Percentiles rank a stretch among this genome's conserved stretches.
Evolutionary conservation across 345 rosid species (phyloP).

Genomic region (Luvunga scandens): DNA sequence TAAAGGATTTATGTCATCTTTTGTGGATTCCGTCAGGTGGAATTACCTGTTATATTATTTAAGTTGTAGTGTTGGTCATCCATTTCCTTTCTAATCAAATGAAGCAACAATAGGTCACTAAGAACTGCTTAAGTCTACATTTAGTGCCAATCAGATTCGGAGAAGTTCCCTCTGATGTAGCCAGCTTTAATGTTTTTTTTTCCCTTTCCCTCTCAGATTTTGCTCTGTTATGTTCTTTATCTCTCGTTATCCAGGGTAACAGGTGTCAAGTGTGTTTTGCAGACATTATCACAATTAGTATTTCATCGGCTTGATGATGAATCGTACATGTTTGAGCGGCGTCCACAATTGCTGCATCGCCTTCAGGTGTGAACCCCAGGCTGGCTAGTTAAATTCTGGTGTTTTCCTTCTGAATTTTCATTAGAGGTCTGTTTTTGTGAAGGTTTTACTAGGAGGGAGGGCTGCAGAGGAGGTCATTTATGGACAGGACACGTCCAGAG

Average conservation of each 20-base stretch:
- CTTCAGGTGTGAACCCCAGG: conserved; percentile 63
- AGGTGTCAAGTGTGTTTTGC: conserved; percentile 19
- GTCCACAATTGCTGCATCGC: conserved; percentile 85
- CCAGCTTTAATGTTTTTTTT: background rate
- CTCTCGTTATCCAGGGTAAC: background rate
- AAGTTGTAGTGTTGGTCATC: background rate
- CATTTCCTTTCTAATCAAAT: background rate
- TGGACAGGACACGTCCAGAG: conserved; percentile 84
- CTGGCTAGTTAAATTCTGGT: conserved; percentile 8
- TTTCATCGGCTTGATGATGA: conserved; percentile 89
- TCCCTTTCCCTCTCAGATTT: background rate
- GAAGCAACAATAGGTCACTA: background rate
- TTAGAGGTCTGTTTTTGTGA: conserved; percentile 1
- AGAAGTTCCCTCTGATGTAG: background rate
- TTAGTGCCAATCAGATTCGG: background rate
- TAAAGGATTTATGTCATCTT: too few species aligned
- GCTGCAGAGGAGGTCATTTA: conserved; percentile 94
- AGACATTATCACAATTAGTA: conserved; percentile 80
- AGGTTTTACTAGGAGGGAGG: conserved; percentile 89
- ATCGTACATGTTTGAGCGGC: conserved; percentile 84
- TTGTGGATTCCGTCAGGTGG: background rate
- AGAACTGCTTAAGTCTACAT: background rate
- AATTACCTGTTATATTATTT: background rate
- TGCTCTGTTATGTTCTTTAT: background rate
- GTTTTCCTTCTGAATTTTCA: conserved; percentile 8